Evolutionary conservation across 2,329 filamentous ascomycete species (phyloP), one percentile per base, ranked within the genome.

Genomic region (Aureobasidium mangrovei): DNA sequence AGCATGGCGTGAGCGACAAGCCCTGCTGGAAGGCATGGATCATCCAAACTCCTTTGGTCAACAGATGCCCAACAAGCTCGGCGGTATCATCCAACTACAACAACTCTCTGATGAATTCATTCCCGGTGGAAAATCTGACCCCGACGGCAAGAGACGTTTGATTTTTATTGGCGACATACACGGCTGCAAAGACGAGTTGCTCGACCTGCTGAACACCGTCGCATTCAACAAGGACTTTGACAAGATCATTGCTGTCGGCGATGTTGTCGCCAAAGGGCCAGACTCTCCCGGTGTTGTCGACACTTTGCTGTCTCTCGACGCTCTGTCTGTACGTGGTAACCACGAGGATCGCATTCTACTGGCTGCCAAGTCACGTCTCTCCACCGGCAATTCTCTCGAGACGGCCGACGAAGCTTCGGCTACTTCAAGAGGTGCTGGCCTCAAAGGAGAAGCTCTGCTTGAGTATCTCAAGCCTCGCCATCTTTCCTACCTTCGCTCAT

Each of bases 81-180:
- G 61, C 43, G 72, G 72, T 57, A 69, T 82, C 62, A 69, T 76
- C 8, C 73, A 76, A 42, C 62, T 83, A 47, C 70, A 70, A 60
- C 70, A 71, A 10, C 61, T 84, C 59, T 73, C 80, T 60, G 60
- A 70, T 28, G 60, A 65, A 3, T 64, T 60, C 46, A 38, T 65
- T 7, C 65, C 64, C 18, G 65, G 65, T 8, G 64, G 67, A 7
- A 60, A 64, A 39, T 63, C 64, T 36, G 65, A 70, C 31, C 54
- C 60, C 26, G 60, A 63, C 6, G 66, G 65, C 40, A 68, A 72
- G 26, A 81, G 78, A 53, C 76, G 90, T 18, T 73, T 98, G 27
- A 74, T 97, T 33, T 76, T 97, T 57, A 76, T 97, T 33, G 91
- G 93, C 53, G 93, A 98, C 71, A 88, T 97, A 10, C 91, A 97